Evolutionary conservation across 2,329 filamentous ascomycete species (phyloP).

Genomic region (Xylariaceae sp.): DNA sequence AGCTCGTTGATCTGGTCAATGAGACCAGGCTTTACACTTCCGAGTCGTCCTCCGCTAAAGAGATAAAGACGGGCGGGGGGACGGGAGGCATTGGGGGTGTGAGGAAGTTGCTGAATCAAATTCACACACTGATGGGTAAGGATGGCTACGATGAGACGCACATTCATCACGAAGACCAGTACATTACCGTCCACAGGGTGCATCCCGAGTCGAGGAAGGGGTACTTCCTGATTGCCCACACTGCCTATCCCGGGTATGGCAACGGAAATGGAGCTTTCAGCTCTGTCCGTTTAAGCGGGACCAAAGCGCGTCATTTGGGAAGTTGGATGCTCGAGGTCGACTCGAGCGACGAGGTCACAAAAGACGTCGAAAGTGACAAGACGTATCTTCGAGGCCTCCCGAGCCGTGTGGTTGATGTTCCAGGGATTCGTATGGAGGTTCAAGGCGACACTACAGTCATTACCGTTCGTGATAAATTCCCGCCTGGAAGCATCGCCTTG

Average conservation of each 20-base stretch:
- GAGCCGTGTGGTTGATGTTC: conserved; percentile 68
- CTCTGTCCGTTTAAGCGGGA: conserved; percentile 75
- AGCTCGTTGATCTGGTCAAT: conserved; percentile 85
- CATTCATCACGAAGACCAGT: conserved; percentile 93
- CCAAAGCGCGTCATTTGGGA: conserved; percentile 77
- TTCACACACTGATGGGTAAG: conserved; percentile 92
- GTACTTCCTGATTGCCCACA: conserved; percentile 93
- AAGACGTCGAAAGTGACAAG: conserved; percentile 61
- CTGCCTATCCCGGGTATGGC: conserved; percentile 86
- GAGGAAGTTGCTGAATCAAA: conserved; percentile 89
- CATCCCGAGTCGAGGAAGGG: conserved; percentile 89
- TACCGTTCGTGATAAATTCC: conserved; percentile 74
- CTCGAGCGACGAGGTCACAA: conserved; percentile 61
- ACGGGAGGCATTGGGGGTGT: conserved; percentile 81
- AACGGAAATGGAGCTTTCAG: conserved; percentile 76
- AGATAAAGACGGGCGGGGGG: conserved; percentile 61
- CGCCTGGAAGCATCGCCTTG: conserved; percentile 87
- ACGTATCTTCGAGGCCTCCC: conserved; percentile 75
- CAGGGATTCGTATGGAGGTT: conserved; percentile 67
- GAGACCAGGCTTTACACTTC: conserved; percentile 82
- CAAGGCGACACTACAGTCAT: conserved; percentile 72
- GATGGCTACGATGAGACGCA: conserved; percentile 93
- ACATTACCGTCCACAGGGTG: conserved; percentile 92
- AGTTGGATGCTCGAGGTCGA: conserved; percentile 93
- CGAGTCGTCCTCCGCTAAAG: conserved; percentile 56